Evolutionary conservation across 2,329 filamentous ascomycete genomes (phyloP).

Genomic region (Aspergillus hortae): DNA sequence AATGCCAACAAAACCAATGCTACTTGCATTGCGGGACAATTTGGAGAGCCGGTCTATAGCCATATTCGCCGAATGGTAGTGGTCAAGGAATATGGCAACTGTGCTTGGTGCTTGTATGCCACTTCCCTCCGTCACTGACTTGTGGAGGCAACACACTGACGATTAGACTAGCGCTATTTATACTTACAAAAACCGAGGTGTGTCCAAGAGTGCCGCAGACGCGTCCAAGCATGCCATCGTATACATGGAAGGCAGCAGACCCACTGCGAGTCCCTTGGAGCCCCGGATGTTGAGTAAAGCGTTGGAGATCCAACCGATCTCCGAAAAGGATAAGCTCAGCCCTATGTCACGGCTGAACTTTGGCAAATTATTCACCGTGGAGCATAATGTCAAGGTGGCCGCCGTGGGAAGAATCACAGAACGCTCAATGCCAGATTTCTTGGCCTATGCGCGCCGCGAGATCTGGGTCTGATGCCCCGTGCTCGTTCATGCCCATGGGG

Average conservation of each 20-base stretch:
- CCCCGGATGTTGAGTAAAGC: conserved; percentile 33
- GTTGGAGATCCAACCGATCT: conserved; percentile 29
- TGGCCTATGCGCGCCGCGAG: conserved; percentile 15
- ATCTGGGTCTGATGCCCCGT: neutral
- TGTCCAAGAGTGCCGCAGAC: conserved; percentile 35
- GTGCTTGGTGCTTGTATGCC: conserved; percentile 34
- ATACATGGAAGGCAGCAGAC: conserved; percentile 21
- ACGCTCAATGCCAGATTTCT: conserved; percentile 23
- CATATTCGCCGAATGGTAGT: conserved; percentile 34
- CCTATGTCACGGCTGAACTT: conserved; percentile 39
- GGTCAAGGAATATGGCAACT: conserved; percentile 21
- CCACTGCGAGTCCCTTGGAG: conserved; percentile 20
- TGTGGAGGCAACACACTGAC: neutral
- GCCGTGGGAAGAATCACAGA: conserved; percentile 34
- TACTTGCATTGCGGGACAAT: conserved; percentile 9
- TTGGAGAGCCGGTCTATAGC: conserved; percentile 23
- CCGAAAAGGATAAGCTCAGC: conserved; percentile 22
- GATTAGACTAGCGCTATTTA: conserved; percentile 31
- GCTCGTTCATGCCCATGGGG: no score
- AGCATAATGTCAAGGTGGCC: conserved; percentile 43
- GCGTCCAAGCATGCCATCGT: conserved; percentile 37
- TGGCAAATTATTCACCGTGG: conserved; percentile 39
- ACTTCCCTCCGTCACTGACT: no score
- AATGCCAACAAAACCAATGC: conserved; percentile 11
- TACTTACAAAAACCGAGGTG: conserved; percentile 38